A percentile compares a stretch with the other conserved stretches of the same genome.
phyloP scores from a whole-genome alignment of 1,284 basidiomycete species.

The Cutaneotrichosporon mucoides region DNA sequence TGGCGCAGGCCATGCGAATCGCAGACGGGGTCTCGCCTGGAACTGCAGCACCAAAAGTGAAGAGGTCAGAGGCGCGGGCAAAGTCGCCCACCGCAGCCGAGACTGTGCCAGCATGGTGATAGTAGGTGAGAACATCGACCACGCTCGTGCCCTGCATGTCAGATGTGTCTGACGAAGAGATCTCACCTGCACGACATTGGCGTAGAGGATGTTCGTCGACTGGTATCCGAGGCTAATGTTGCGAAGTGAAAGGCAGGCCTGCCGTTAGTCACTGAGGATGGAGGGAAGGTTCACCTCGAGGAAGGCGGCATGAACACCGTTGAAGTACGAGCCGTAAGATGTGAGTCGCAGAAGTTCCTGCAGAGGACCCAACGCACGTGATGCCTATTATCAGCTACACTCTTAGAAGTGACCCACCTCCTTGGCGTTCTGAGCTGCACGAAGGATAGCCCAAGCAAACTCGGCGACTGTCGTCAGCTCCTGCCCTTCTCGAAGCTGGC shows the following conservation, averaged over 20 bases:
- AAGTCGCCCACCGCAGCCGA: slow-evolving; percentile 26
- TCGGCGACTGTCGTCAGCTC: slow-evolving; percentile 21
- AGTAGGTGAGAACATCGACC: slow-evolving; percentile 40
- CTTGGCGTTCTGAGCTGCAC: slow-evolving; percentile 26
- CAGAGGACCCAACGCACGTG: slow-evolving; percentile 19
- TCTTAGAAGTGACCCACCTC: slow-evolving; percentile 14
- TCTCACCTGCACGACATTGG: slow-evolving; percentile 28
- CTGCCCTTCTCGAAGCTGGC: not conserved
- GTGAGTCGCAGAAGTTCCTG: slow-evolving; percentile 14
- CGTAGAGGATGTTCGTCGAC: slow-evolving; percentile 9
- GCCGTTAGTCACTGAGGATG: slow-evolving; percentile 2
- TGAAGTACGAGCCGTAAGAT: slow-evolving; percentile 16
- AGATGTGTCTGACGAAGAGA: not conserved
- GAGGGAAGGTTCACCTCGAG: slow-evolving; percentile 30
- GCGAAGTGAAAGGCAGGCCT: slow-evolving; percentile 15
- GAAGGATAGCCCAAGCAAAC: slow-evolving; percentile 34
- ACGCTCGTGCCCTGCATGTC: slow-evolving; percentile 21
- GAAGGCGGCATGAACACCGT: slow-evolving; percentile 31
- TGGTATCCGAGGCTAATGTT: not conserved
- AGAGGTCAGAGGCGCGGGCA: slow-evolving; percentile 28
- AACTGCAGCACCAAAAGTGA: slow-evolving; percentile 29
- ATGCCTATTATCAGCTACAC: slow-evolving; percentile 2
- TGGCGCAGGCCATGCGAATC: slow-evolving; percentile 38
- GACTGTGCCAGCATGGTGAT: slow-evolving; percentile 42
- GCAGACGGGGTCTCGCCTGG: slow-evolving; percentile 35